Evolutionary conservation across 139 green algal species (phyloP).

Genomic region (Coelastrella sp.): DNA sequence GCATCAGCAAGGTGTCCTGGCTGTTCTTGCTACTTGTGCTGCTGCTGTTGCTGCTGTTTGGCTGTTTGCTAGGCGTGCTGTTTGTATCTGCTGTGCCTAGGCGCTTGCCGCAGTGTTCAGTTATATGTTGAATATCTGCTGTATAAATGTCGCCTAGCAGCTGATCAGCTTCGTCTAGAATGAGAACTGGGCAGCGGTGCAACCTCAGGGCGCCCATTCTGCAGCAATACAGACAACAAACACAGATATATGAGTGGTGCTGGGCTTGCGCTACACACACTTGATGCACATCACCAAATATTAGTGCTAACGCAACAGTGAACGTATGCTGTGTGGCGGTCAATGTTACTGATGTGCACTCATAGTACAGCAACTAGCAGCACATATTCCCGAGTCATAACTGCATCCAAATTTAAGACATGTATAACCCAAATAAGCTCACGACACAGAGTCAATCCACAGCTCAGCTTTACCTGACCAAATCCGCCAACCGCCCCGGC

Average conservation of each 20-base stretch:
- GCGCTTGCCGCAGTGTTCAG: constrained; percentile 23
- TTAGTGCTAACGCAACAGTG: too few relatives aligned
- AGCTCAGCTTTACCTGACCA: constrained; percentile 58
- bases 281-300: too few relatives aligned
- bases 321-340: too few relatives aligned
- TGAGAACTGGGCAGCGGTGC: constrained; percentile 62
- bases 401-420: too few relatives aligned
- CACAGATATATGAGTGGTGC: too few relatives aligned
- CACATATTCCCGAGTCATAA: too few relatives aligned
- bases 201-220: constrained; percentile 67
- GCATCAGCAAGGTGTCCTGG: not conserved
- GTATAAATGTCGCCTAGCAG: constrained; percentile 88
- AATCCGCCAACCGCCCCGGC: constrained; percentile 91
- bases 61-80: not conserved
- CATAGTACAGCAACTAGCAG: too few relatives aligned
- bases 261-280: too few relatives aligned
- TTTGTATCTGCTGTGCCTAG: constrained; percentile 2
- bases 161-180: constrained; percentile 78
- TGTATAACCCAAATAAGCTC: too few relatives aligned
- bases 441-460: too few relatives aligned
- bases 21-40: constrained; percentile 1
- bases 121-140: constrained; percentile 85
- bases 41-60: not conserved
- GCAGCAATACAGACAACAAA: not conserved
- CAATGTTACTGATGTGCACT: too few relatives aligned